Conservation (phyloP, 495 filamentous ascomycete genomes). For the Penicillium waksmanii region DNA sequence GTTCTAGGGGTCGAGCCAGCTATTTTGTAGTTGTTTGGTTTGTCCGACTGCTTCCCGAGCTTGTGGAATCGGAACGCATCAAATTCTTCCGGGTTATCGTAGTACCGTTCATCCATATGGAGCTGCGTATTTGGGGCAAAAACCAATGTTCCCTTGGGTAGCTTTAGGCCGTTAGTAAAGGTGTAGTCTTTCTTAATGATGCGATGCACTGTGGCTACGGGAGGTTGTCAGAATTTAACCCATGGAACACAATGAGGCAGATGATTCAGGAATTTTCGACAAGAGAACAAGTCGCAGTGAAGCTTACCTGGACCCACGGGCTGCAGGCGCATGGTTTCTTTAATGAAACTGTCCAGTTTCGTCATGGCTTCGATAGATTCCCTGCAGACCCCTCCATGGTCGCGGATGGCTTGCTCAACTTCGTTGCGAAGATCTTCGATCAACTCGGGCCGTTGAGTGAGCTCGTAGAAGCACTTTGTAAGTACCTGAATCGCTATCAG, state of each 20-base stretch:
- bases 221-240: too few species aligned
- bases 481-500: neutral
- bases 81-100: neutral
- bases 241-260: too few species aligned
- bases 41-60: neutral
- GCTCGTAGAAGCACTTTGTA: neutral
- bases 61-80: neutral
- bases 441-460: neutral
- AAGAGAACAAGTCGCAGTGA: too few species aligned
- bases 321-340: conserved; percentile 28
- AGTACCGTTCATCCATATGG: neutral
- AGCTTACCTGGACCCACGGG: too few species aligned
- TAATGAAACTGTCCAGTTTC: conserved; percentile 50
- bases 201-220: conserved; percentile 1
- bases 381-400: conserved; percentile 6
- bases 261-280: too few species aligned
- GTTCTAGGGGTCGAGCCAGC: neutral
- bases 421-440: neutral
- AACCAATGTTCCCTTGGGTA: conserved; percentile 5
- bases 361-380: conserved; percentile 1
- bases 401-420: neutral
- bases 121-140: neutral
- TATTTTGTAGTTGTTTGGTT: neutral
- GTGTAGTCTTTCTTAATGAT: conserved; percentile 2
- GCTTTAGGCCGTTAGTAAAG: conserved; percentile 5